These are phyloP conservation scores for Boletus pseudopeckii DNA, from an alignment of 768 basidiomycete genomes.

Conservation along the genomic window DNA sequence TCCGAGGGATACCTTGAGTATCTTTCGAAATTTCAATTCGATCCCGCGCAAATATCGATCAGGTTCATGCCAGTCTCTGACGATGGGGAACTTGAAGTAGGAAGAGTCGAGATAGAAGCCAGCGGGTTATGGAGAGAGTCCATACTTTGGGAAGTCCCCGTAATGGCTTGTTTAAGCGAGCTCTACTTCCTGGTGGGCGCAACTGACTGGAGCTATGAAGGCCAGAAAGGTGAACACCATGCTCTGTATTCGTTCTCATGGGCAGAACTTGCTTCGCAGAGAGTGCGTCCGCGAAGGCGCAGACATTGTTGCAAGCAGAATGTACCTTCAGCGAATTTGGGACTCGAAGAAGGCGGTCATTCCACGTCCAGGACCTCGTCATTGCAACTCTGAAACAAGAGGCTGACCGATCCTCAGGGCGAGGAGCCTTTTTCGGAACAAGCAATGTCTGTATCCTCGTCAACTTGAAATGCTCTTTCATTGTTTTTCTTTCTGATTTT, in stretches of 20 bases:
- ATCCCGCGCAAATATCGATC: conserved; percentile 60
- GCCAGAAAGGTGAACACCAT: conserved; percentile 61
- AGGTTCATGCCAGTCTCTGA: conserved; percentile 57
- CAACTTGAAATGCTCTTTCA: background rate
- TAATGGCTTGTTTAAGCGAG: conserved; percentile 91
- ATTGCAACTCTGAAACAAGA: conserved; percentile 68
- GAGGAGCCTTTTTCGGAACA: conserved; percentile 63
- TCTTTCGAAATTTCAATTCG: conserved; percentile 65
- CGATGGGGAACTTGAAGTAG: conserved; percentile 41
- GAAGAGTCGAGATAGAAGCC: conserved; percentile 69
- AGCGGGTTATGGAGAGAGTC: conserved; percentile 75
- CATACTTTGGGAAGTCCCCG: conserved; percentile 93
- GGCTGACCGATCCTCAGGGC: conserved; percentile 41
- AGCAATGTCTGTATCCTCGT: conserved; percentile 65
- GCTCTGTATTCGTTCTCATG: background rate
- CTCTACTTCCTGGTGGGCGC: conserved; percentile 75
- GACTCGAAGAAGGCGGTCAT: conserved; percentile 76
- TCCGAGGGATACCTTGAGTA: conserved; percentile 69
- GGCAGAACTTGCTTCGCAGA: conserved; percentile 41
- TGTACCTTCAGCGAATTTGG: conserved; percentile 85
- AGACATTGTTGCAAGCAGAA: conserved; percentile 55
- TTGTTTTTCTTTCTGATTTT: background rate
- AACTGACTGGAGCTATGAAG: conserved; percentile 83
- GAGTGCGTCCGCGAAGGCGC: conserved; percentile 69
- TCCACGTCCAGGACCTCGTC: conserved; percentile 72